These are phyloP conservation scores for Dinochytrium kinnereticum DNA, from an alignment of 371 early-diverging fungal genomes.

Conservation along the genomic window DNA sequence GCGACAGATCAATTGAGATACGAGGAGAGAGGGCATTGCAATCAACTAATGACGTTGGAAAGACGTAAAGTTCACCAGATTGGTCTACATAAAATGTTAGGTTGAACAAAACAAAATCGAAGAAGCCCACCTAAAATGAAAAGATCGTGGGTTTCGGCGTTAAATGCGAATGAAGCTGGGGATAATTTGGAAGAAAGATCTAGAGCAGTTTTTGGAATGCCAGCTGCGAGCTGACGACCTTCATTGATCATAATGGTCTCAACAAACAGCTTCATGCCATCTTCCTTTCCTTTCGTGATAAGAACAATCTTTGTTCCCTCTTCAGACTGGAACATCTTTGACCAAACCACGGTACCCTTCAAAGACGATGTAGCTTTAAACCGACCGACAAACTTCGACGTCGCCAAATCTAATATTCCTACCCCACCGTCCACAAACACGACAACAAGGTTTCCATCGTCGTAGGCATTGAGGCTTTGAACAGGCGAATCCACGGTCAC, in stretches of 20 bases:
- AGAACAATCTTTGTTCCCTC: background rate
- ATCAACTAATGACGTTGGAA: background rate
- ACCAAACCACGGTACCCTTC: background rate
- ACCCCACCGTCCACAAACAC: background rate
- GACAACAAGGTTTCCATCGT: conserved; percentile 9
- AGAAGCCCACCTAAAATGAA: background rate
- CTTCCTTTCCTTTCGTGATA: background rate
- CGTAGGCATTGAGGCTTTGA: background rate
- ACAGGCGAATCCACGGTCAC: background rate
- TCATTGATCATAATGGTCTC: background rate
- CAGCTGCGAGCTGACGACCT: background rate
- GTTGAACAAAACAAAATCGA: background rate
- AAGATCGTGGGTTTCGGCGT: background rate
- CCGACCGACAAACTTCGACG: conserved; percentile 6
- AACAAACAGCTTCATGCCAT: background rate
- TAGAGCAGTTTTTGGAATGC: background rate
- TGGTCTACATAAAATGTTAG: background rate
- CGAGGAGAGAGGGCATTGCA: background rate
- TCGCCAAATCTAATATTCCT: background rate
- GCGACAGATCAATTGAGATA: background rate
- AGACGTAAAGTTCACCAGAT: background rate
- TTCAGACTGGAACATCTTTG: background rate
- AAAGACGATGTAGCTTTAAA: background rate
- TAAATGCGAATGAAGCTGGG: background rate
- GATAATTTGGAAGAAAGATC: background rate